A percentile compares a stretch with the other conserved stretches of the same genome.
Conservation (phyloP, 176 grass and related monocot species). For the Musa troglodytarum region DNA sequence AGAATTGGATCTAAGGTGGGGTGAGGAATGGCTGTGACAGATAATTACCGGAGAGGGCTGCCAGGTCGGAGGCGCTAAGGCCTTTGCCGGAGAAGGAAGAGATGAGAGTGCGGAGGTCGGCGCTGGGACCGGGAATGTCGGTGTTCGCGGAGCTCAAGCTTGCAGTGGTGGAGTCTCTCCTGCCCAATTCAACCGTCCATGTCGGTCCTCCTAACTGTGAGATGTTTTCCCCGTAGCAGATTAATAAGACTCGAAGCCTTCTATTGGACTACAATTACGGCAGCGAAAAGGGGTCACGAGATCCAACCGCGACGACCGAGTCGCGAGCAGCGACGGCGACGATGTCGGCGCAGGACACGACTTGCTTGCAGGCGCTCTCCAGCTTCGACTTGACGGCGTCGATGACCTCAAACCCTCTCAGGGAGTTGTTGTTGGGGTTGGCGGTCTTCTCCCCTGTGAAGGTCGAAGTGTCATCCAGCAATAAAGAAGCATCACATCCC, state of each 20-base stretch:
- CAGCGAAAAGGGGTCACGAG: neutral
- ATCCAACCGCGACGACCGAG: neutral
- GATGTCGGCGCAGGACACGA: neutral
- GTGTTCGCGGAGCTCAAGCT: neutral
- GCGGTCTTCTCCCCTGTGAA: conserved; percentile 8
- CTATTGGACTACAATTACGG: neutral
- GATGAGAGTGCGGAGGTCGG: conserved; percentile 3
- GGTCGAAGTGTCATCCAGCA: conserved; percentile 7
- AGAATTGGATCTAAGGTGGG: too few relatives aligned
- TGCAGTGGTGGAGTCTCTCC: neutral
- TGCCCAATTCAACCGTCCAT: neutral
- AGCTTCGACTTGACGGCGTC: neutral
- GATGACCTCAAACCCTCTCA: conserved; percentile 6
- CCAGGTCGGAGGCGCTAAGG: neutral
- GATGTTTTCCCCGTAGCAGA: neutral
- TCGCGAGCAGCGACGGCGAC: neutral
- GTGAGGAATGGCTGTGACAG: too few relatives aligned
- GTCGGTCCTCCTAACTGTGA: neutral
- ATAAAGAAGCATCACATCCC: neutral
- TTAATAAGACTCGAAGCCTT: neutral
- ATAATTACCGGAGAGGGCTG: neutral
- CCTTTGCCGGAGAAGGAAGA: neutral
- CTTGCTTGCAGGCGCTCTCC: neutral
- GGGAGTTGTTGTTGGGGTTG: conserved; percentile 2
- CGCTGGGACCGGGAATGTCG: neutral